Conservation (phyloP, 345 rosid genomes). For the Euphorbia pulcherrima region DNA sequence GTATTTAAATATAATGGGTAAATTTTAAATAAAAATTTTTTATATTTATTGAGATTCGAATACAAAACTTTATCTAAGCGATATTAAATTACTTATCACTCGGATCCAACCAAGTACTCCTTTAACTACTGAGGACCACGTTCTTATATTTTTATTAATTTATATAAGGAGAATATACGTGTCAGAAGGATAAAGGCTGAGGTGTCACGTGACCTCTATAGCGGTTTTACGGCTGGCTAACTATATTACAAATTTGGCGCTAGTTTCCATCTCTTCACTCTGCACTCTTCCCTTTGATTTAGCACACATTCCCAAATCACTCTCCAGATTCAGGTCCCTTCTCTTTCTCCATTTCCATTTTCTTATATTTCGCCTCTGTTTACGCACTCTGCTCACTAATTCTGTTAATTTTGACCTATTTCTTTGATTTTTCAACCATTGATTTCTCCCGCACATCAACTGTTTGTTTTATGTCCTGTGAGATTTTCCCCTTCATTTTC, state of each 20-base stretch:
- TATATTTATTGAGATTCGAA: no score
- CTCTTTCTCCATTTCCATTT: neutral
- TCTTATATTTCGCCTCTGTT: no score
- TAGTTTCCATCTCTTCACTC: neutral
- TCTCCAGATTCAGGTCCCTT: neutral
- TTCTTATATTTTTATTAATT: neutral
- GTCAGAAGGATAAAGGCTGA: neutral
- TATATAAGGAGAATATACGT: neutral
- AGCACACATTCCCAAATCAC: no score
- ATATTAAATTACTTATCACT: no score
- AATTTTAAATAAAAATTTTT: no score
- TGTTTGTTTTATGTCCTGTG: neutral
- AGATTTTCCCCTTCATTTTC: neutral
- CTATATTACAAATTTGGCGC: constrained; percentile 17
- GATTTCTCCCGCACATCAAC: neutral
- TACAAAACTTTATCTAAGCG: no score
- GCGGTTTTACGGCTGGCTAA: neutral
- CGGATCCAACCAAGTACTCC: no score
- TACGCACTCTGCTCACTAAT: no score
- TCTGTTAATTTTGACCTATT: no score
- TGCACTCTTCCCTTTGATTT: neutral
- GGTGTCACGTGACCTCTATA: constrained; percentile 1
- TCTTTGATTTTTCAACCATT: no score
- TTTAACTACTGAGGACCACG: neutral
- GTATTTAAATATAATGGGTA: no score